Evolutionary conservation across 1,284 basidiomycete genomes (phyloP).

Genomic region (Trichosporon sp.): DNA sequence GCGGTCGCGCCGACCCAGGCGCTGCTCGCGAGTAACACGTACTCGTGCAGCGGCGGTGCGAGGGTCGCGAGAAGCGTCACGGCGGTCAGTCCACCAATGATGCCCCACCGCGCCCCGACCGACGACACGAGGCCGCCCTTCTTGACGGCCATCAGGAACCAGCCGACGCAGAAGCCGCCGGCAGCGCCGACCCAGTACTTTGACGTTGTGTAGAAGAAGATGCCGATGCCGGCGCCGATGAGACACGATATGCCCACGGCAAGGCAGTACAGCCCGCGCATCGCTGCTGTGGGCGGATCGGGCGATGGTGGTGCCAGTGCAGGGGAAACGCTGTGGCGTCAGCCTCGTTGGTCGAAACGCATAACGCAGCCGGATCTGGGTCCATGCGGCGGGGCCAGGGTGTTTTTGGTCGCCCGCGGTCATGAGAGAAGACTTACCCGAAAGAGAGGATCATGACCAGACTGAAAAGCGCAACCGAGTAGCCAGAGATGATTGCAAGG

Average conservation of each 20-base stretch:
- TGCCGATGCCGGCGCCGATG: slow-evolving; percentile 73
- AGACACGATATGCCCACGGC: slow-evolving; percentile 72
- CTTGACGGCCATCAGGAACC: slow-evolving; percentile 81
- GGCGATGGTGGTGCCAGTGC: slow-evolving; percentile 57
- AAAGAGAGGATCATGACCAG: slow-evolving; percentile 85
- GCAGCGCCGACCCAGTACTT: slow-evolving; percentile 81
- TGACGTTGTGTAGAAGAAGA: slow-evolving; percentile 81
- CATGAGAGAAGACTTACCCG: slow-evolving; percentile 60
- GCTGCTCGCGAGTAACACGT: slow-evolving; percentile 73
- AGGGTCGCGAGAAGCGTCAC: slow-evolving; percentile 61
- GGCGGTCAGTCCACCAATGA: slow-evolving; percentile 64
- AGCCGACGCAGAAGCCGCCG: slow-evolving; percentile 79
- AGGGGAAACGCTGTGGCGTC: slow-evolving; percentile 35
- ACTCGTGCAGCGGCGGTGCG: slow-evolving; percentile 69
- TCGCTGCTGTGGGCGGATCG: slow-evolving; percentile 68
- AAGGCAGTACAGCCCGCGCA: slow-evolving; percentile 85
- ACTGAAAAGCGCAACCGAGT: slow-evolving; percentile 77
- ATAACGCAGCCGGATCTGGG: not conserved
- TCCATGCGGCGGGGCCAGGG: not conserved
- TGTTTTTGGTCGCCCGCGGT: not conserved
- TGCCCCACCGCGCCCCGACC: slow-evolving; percentile 72
- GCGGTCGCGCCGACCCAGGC: slow-evolving; percentile 77
- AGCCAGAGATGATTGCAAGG: slow-evolving; percentile 85
- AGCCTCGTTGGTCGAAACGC: slow-evolving; percentile 3
- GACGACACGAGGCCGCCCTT: slow-evolving; percentile 75